Base-by-base conservation (phyloP, 2,329 filamentous ascomycete species). In the Epichloe festucae region DNA sequence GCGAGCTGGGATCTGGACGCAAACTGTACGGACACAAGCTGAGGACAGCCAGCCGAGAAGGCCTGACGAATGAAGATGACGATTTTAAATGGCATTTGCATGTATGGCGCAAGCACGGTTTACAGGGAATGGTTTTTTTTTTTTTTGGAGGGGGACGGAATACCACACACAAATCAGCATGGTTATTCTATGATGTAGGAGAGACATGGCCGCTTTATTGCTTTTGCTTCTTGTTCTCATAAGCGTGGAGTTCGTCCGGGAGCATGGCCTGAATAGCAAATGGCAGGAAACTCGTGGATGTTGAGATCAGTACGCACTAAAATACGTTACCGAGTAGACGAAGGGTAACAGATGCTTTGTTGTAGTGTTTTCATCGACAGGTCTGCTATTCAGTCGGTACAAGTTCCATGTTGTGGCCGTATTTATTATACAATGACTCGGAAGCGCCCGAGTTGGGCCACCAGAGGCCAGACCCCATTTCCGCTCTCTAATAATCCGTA, bases 1-100 rank as follows among this genome's bases (percentile, higher is more conserved):
- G 55, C 58, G 21, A 58, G 64, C 31, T 69, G 66, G 66, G 56
- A 54, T 38, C 48, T 60, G 17, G 51, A 53, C 43, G 39, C 34
- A 5, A 44, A 35, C 43, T 31, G 31, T 14, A 38, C 35, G 31
- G 41, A 45, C 11, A 31, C 27, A 5, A 45, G 17, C 31, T 31
- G 15, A 50, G 17, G 2, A 7, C 15, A 19, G 19, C 46, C 4
- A 14, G 43, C 3, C 15, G 15, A 41, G 15, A 36, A 10, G 36
- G n/a, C 10, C 11, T 15, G n/a, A 49, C 39, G 39, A 43, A 35
- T 35, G 8, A 31, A 36, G 12, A 17, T 43, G 23, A 48, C 47
- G 23, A 15, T 44, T 31, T 34, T 34, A 1, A 6, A 2, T 17
- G 10, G 12, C 11, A 47, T 19, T 31, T 31, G 42, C 23, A 46